Evolutionary conservation across 768 basidiomycete species (phyloP).

Genomic region (Panaeolus papilionaceus): DNA sequence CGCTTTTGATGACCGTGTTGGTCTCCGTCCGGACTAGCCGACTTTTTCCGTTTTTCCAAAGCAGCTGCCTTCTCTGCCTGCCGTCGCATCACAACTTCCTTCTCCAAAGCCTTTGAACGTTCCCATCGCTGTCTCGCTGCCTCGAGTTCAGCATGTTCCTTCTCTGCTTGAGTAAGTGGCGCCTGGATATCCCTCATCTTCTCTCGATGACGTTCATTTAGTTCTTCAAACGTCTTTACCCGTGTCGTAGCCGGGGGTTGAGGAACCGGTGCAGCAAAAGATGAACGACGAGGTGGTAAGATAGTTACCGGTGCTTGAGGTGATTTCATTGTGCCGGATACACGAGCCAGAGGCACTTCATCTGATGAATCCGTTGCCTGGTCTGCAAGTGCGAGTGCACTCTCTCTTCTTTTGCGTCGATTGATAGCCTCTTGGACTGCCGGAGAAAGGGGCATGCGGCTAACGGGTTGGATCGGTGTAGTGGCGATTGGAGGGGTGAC

Average conservation of each 20-base stretch:
- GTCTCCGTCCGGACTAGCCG: conserved; percentile 46
- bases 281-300: conserved; percentile 51
- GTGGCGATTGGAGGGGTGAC: conserved; percentile 80
- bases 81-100: conserved; percentile 71
- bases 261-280: conserved; percentile 49
- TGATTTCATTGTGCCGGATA: conserved; percentile 34
- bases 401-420: conserved; percentile 76
- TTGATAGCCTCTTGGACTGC: conserved; percentile 80
- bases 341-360: conserved; percentile 51
- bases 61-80: conserved; percentile 74
- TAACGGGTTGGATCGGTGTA: conserved; percentile 46
- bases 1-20: conserved; percentile 40
- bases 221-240: conserved; percentile 84
- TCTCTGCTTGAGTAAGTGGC: conserved; percentile 82
- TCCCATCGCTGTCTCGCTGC: conserved; percentile 88
- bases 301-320: conserved; percentile 49
- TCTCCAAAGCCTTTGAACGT: conserved; percentile 73
- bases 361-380: conserved; percentile 51
- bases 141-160: conserved; percentile 75
- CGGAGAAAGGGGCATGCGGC: conserved; percentile 63
- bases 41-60: conserved; percentile 57
- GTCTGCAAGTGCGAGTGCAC: conserved; percentile 56
- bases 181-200: conserved; percentile 84
- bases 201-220: conserved; percentile 84
- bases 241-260: conserved; percentile 56